These are phyloP conservation scores for Pisolithus tinctorius DNA, from an alignment of 768 basidiomycete species.

Conservation along the genomic window DNA sequence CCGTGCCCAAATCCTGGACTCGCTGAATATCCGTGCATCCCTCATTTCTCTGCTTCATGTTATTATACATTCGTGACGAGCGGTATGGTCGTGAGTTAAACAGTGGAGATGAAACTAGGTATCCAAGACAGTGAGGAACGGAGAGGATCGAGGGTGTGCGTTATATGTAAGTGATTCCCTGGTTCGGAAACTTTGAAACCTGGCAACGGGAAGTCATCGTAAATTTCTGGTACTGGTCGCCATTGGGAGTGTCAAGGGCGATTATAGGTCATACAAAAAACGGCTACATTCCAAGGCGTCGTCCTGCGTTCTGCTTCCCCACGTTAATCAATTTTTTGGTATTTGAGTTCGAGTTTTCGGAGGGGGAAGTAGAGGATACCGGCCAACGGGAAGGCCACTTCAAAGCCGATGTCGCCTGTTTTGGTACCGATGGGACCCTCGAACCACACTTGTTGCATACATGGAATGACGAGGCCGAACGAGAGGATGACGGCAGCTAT, in stretches of 20 bases:
- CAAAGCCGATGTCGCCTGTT: slow-evolving; percentile 69
- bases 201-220: not conserved
- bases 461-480: slow-evolving; percentile 53
- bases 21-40: no score
- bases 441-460: slow-evolving; percentile 69
- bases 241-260: not conserved
- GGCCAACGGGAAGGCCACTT: slow-evolving; percentile 47
- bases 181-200: not conserved
- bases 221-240: not conserved
- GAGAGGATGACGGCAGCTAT: slow-evolving; percentile 42
- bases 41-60: not conserved
- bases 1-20: no score
- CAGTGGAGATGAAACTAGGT: not conserved
- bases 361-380: slow-evolving; percentile 48
- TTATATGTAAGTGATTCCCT: not conserved
- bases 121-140: not conserved
- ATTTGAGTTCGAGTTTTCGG: slow-evolving; percentile 41
- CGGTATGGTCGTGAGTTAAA: not conserved
- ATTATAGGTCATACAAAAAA: not conserved
- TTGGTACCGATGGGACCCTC: slow-evolving; percentile 56
- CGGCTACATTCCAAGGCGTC: no score
- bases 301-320: not conserved
- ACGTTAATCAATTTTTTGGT: slow-evolving; percentile 18
- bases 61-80: not conserved
- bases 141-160: no score